A percentile compares a stretch with the other conserved stretches of the same genome.
phyloP scores from a whole-genome alignment of 179 eudicot species.

The Gypsophila paniculata region DNA sequence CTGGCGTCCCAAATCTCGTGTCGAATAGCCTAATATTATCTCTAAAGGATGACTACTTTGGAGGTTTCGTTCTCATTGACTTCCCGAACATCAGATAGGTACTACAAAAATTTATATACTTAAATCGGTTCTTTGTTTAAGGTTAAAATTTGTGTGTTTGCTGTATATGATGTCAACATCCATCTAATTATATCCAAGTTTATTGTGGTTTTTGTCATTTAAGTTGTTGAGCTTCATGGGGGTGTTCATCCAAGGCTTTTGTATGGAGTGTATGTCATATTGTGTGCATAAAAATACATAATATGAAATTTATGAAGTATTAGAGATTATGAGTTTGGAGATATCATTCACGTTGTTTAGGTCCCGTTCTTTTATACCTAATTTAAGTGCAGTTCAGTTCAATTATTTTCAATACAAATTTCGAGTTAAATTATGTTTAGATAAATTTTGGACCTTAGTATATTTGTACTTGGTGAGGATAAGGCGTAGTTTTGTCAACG shows the following conservation, averaged over 20 bases:
- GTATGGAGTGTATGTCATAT: conserved; percentile 16
- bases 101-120: conserved; percentile 16
- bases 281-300: conserved; percentile 26
- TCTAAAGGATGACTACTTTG: not conserved
- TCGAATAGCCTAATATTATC: conserved; percentile 9
- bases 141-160: conserved; percentile 25
- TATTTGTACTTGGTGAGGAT: no score
- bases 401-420: no score
- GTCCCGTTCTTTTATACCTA: no score
- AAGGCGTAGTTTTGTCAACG: no score
- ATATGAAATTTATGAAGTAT: conserved; percentile 13
- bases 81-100: conserved; percentile 21
- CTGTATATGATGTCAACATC: conserved; percentile 31
- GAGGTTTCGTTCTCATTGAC: conserved; percentile 19
- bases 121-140: conserved; percentile 10
- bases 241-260: conserved; percentile 9
- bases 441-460: no score
- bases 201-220: conserved; percentile 5
- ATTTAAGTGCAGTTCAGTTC: no score
- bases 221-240: conserved; percentile 23
- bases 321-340: not conserved
- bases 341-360: not conserved
- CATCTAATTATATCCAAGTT: not conserved
- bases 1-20: not conserved
- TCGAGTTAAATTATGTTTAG: no score